phyloP scores from a whole-genome alignment of 2,329 filamentous ascomycete species.

The Aspergillus sergii region DNA sequence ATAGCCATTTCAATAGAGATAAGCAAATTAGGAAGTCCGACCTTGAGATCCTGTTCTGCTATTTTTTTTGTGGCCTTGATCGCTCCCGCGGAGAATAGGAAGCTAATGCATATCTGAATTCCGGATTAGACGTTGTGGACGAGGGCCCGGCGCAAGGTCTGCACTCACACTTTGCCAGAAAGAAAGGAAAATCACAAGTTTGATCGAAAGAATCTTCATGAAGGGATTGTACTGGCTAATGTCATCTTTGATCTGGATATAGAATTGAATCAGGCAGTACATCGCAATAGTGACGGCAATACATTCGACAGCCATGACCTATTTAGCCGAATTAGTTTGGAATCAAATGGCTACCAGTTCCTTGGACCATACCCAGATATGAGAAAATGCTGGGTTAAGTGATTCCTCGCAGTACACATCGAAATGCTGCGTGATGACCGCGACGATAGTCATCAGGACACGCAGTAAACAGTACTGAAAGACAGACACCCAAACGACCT shows the following conservation, averaged over 20 bases:
- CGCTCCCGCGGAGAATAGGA: constrained; percentile 64
- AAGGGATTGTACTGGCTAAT: constrained; percentile 72
- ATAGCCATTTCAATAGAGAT: constrained; percentile 84
- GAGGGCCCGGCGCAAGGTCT: not conserved
- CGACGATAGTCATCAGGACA: constrained; percentile 76
- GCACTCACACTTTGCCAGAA: constrained; percentile 73
- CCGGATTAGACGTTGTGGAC: not conserved
- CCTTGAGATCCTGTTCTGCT: constrained; percentile 73
- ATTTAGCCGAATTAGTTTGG: constrained; percentile 11
- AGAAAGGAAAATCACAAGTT: constrained; percentile 86
- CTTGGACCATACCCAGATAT: constrained; percentile 70
- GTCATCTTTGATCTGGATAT: constrained; percentile 71
- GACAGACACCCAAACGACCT: constrained; percentile 70
- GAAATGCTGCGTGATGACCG: constrained; percentile 71
- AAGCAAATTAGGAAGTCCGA: constrained; percentile 76
- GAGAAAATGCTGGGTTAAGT: constrained; percentile 75
- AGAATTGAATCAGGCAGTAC: constrained; percentile 88
- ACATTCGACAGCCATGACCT: constrained; percentile 70
- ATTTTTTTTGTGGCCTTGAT: constrained; percentile 65
- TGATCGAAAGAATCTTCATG: constrained; percentile 82
- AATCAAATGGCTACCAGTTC: not conserved
- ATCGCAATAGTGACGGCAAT: constrained; percentile 78
- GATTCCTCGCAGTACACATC: constrained; percentile 77
- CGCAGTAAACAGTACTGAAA: constrained; percentile 86
- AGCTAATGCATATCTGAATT: constrained; percentile 57